Evolutionary conservation across 139 green algal species (phyloP).

Genomic region (Chlamydomonas urium): DNA sequence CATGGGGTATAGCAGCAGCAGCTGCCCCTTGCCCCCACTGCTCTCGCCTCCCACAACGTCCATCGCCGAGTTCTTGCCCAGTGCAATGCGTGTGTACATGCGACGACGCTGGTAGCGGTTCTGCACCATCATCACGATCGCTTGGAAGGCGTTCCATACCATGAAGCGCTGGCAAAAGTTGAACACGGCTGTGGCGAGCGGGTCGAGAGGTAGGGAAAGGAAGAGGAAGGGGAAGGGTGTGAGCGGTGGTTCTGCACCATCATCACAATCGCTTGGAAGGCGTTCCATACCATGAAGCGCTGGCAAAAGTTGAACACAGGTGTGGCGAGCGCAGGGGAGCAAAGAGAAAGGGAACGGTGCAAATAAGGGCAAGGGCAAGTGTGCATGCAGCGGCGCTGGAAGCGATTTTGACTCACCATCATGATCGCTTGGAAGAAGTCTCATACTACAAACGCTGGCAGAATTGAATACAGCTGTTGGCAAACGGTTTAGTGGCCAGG

Average conservation of each 20-base stretch:
- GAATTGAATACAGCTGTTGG: too few species aligned
- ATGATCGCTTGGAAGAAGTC: too few species aligned
- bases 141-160: conserved; percentile 48
- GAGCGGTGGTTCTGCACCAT: conserved; percentile 58
- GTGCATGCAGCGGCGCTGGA: too few species aligned
- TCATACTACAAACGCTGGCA: too few species aligned
- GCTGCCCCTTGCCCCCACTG: conserved; percentile 64
- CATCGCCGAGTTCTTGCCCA: conserved; percentile 85
- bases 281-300: conserved; percentile 55
- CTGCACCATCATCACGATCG: conserved; percentile 46
- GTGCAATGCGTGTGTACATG: conserved; percentile 93
- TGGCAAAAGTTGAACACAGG: conserved; percentile 51
- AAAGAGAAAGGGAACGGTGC: too few species aligned
- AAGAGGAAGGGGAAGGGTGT: too few species aligned
- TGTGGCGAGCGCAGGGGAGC: too few species aligned
- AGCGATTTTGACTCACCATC: too few species aligned
- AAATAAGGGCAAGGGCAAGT: too few species aligned
- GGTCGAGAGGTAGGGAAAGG: too few species aligned
- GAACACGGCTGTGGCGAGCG: conserved; percentile 56
- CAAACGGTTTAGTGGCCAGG: too few species aligned
- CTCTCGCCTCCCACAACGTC: conserved; percentile 85
- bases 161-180: conserved; percentile 55
- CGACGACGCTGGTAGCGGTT: conserved; percentile 83
- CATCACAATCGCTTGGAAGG: conserved; percentile 47
- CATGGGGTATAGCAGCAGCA: conserved; percentile 85